Conservation (phyloP, 1,139 yeast species). For the Yamadazyma taylorii region DNA sequence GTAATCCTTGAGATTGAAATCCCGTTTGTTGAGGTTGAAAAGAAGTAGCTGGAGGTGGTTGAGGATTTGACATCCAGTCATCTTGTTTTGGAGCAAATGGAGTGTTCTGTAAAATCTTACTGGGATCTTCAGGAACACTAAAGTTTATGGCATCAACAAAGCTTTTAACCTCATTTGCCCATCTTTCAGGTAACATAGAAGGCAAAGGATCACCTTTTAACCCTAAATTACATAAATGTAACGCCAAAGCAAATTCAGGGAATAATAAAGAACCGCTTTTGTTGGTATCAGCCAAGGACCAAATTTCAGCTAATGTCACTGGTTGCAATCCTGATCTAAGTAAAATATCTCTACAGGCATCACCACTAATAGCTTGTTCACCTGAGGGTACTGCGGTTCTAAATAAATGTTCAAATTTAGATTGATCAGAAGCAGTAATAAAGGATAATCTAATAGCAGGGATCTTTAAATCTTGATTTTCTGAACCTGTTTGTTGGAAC, state of each 20-base stretch:
- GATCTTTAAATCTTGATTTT: constrained; percentile 47
- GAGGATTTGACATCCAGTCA: constrained; percentile 28
- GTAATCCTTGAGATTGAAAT: constrained; percentile 24
- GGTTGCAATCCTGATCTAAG: constrained; percentile 80
- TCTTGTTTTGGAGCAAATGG: constrained; percentile 40
- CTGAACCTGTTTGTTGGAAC: constrained; percentile 20
- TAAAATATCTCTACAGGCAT: constrained; percentile 74
- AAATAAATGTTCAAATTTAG: constrained; percentile 79
- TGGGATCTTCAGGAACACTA: constrained; percentile 63
- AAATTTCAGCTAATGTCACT: constrained; percentile 76
- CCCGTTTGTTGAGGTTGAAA: constrained; percentile 27
- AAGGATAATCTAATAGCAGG: constrained; percentile 78
- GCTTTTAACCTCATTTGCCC: constrained; percentile 80
- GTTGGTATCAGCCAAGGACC: constrained; percentile 88
- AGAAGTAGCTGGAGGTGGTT: constrained; percentile 12
- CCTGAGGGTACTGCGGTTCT: constrained; percentile 74
- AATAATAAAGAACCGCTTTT: constrained; percentile 82
- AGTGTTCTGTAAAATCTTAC: constrained; percentile 43
- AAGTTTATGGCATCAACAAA: constrained; percentile 88
- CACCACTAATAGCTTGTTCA: constrained; percentile 75
- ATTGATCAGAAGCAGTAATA: constrained; percentile 81
- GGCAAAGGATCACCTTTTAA: constrained; percentile 81
- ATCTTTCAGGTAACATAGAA: constrained; percentile 62
- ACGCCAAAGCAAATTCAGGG: constrained; percentile 93
- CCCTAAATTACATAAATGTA: constrained; percentile 81